Base-by-base conservation (phyloP, 73 alveolate genomes). In the Paraurostyla sp. region DNA sequence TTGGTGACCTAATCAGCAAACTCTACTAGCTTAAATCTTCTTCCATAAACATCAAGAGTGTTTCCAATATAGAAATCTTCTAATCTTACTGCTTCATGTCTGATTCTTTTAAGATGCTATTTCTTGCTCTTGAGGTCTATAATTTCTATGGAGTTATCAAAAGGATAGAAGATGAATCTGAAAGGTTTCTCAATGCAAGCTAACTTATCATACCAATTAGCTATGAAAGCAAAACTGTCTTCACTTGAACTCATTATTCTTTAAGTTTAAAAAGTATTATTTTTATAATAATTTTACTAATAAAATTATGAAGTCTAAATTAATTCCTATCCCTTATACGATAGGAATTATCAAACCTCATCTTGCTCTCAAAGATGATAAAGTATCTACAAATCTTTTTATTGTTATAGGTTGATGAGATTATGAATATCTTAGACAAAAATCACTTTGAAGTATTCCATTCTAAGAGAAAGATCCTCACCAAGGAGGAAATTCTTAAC, bases 141-240 rank as follows among this genome's bases (percentile, higher is more conserved):
- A 15, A 97, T 97, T 76, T 97, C 99, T 30, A 97, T 91, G 30
- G 99, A 87, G 56, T 95, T 93, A 69, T 97, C 99, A 33, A 85
- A 76, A 76, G 97, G 97, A 87, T 94, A 97, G 93, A 91, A 97
- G 33, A 95, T 94, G 20, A 97, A 62, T 75, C 93, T 87, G 76
- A 93, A 97, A 27, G 87, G 89, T 58, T 96, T 91, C 25, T 91
- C 93, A 49, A 96, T 86, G 52, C 97, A 83, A 18, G 99, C 99
- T 25, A 94, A 75, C 32, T 93, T 88, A 85, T 97, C 99, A 85
- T 91, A 96, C 98, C 98, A 96, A 56, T 97, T 99, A 20, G 93
- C 97, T 45, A 94, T 69, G 88, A 97, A 97, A 46, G 97, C 97
- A 76, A 84, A 92, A 60, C 99, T 56, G 38, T 93, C 98, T 36